Evolutionary conservation across 1,284 basidiomycete genomes (phyloP).

Genomic region (Schizophyllum commune): DNA sequence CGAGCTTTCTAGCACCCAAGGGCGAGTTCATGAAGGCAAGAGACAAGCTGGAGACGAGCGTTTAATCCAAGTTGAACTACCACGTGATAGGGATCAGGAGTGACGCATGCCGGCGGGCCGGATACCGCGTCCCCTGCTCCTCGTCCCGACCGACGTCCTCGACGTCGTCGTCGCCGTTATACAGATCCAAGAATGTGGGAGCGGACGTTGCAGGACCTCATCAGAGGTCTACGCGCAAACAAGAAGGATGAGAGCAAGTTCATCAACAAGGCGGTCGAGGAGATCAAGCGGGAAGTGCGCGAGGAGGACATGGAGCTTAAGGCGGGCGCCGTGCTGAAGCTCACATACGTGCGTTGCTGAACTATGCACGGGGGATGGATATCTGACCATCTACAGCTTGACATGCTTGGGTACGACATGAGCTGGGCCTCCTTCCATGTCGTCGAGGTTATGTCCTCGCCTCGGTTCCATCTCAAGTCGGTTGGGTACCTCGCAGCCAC

Average conservation of each 20-base stretch:
- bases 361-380: neutral
- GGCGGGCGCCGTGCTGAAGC: conserved; percentile 90
- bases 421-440: conserved; percentile 90
- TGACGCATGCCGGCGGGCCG: too few species aligned
- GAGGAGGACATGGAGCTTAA: conserved; percentile 97
- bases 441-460: conserved; percentile 95
- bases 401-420: conserved; percentile 92
- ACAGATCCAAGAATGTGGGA: conserved; percentile 69
- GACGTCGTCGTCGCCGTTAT: too few species aligned
- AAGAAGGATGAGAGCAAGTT: conserved; percentile 80
- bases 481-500: conserved; percentile 94
- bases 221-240: conserved; percentile 82
- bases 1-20: too few species aligned
- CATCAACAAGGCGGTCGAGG: conserved; percentile 69
- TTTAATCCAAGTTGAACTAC: neutral
- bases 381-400: conserved; percentile 51
- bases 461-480: conserved; percentile 86
- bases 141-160: neutral
- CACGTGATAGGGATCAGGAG: neutral
- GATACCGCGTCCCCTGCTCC: neutral
- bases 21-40: too few species aligned
- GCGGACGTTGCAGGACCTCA: conserved; percentile 86
- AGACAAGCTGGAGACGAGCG: too few species aligned
- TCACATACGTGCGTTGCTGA: conserved; percentile 88
- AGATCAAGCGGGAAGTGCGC: conserved; percentile 89